Evolutionary conservation across 2,329 filamentous ascomycete species (phyloP).

Genomic region (Malbranchea zuffiana): DNA sequence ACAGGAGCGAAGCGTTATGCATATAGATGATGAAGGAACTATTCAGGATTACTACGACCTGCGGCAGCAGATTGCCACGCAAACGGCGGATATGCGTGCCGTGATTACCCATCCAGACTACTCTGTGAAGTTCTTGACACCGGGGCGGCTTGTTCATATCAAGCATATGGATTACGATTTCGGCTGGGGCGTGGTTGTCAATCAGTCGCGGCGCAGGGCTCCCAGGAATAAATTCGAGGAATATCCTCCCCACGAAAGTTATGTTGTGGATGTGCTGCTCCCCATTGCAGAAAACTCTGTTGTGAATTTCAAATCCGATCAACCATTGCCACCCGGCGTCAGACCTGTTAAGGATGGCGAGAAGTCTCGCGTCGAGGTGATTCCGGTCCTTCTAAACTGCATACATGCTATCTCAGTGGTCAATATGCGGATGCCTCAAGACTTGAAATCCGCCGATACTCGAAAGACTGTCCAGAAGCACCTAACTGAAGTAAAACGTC

Average conservation of each 20-base stretch:
- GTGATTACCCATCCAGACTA: conserved; percentile 90
- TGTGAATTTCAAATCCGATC: conserved; percentile 46
- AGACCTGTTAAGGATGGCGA: conserved; percentile 52
- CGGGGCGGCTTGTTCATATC: conserved; percentile 78
- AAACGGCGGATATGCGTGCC: conserved; percentile 77
- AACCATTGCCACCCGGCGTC: conserved; percentile 55
- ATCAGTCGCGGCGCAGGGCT: conserved; percentile 55
- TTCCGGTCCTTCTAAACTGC: conserved; percentile 77
- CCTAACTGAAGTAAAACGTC: conserved; percentile 66
- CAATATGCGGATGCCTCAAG: conserved; percentile 69
- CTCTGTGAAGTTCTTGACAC: conserved; percentile 71
- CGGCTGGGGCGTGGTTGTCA: conserved; percentile 85
- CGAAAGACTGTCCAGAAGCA: conserved; percentile 57
- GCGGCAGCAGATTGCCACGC: conserved; percentile 69
- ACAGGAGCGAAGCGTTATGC: conserved; percentile 58
- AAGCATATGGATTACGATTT: conserved; percentile 73
- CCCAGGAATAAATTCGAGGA: conserved; percentile 58
- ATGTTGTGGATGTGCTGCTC: conserved; percentile 73
- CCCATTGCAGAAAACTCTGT: conserved; percentile 44
- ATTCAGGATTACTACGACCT: conserved; percentile 93
- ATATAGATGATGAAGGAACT: conserved; percentile 73
- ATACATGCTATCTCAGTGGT: conserved; percentile 77
- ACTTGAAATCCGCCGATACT: conserved; percentile 57
- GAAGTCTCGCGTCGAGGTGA: conserved; percentile 62
- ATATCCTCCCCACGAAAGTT: conserved; percentile 61